A percentile compares a stretch with the other conserved stretches of the same genome.
Evolutionary conservation across 2,329 filamentous ascomycete species (phyloP).

Genomic region (Sordariomycetes sp.): DNA sequence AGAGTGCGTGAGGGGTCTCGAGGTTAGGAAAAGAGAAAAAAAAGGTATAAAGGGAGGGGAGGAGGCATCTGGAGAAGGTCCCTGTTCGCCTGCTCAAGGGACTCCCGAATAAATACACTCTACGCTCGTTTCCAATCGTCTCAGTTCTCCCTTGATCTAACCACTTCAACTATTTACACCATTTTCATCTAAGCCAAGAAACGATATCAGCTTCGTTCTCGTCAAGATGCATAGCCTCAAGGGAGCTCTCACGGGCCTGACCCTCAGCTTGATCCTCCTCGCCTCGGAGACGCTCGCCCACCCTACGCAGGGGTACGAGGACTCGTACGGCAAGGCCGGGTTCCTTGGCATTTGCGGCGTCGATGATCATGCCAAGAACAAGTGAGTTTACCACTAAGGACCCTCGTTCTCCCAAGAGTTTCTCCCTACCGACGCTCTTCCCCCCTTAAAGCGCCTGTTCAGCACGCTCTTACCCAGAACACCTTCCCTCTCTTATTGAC

Average conservation of each 20-base stretch:
- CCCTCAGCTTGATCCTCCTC: neutral
- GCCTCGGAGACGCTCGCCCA: neutral
- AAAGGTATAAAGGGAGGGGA: neutral
- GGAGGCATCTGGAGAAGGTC: neutral
- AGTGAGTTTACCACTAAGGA: no score
- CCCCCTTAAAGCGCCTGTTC: no score
- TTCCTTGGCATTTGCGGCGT: no score
- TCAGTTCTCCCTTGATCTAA: neutral
- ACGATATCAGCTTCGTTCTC: neutral
- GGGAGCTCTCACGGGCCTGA: neutral
- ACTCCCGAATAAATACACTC: neutral
- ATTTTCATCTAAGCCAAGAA: neutral
- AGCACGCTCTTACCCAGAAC: no score
- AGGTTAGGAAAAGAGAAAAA: neutral
- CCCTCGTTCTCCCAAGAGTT: no score
- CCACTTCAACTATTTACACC: neutral
- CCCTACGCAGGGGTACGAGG: neutral
- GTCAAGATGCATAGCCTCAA: neutral
- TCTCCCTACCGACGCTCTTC: no score
- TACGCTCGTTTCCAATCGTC: neutral
- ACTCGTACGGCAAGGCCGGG: no score
- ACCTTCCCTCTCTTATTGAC: no score
- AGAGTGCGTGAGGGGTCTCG: neutral
- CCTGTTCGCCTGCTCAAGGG: neutral
- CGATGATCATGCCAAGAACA: no score